Percentiles rank a stretch among this genome's conserved stretches.
phyloP scores from a whole-genome alignment of 2,329 filamentous ascomycete species.

The Ophiostoma tasmaniense region DNA sequence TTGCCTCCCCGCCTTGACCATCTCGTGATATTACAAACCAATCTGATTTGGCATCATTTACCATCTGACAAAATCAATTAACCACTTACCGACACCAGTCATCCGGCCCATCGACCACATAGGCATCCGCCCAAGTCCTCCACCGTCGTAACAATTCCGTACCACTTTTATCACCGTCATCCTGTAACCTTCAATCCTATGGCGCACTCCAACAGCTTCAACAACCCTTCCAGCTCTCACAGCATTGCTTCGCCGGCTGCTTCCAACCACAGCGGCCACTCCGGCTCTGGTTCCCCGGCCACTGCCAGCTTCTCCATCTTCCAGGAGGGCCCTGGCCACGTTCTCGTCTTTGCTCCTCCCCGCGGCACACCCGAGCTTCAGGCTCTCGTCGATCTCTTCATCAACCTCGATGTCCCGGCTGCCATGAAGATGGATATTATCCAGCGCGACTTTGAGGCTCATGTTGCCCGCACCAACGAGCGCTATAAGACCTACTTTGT shows the following conservation, averaged over 20 bases:
- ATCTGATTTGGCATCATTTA: background rate
- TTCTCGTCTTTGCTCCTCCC: slow-evolving; percentile 58
- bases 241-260: slow-evolving; percentile 15
- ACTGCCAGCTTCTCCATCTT: slow-evolving; percentile 46
- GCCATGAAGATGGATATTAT: slow-evolving; percentile 37
- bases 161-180: background rate
- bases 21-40: background rate
- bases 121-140: background rate
- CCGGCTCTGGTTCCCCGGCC: slow-evolving; percentile 8
- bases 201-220: slow-evolving; percentile 17
- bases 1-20: background rate
- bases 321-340: slow-evolving; percentile 47
- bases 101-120: background rate
- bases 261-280: slow-evolving; percentile 13
- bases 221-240: slow-evolving; percentile 12
- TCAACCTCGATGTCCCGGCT: slow-evolving; percentile 36
- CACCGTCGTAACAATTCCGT: background rate
- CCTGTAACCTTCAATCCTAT: slow-evolving; percentile 6
- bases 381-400: slow-evolving; percentile 49
- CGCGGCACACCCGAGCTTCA: slow-evolving; percentile 55
- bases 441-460: slow-evolving; percentile 21
- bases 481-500: slow-evolving; percentile 54
- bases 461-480: slow-evolving; percentile 43
- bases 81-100: background rate
- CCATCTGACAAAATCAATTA: background rate